Conservation (phyloP, 202 grass and related monocot species). For the Brachypodium distachyon region DNA sequence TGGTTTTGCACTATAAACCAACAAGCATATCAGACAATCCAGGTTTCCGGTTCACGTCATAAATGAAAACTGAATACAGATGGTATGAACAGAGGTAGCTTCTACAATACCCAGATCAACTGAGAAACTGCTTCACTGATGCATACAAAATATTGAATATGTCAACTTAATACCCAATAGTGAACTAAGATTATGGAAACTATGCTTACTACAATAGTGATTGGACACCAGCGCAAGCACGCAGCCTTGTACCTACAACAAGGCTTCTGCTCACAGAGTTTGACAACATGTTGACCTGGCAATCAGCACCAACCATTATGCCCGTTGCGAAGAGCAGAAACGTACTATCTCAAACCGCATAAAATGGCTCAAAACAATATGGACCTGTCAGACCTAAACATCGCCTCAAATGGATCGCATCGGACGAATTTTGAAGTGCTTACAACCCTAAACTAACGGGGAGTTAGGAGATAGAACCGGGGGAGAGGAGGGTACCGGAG, state of each 20-base stretch:
- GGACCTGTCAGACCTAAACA: not conserved
- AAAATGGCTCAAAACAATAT: not conserved
- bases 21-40: not conserved
- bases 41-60: not conserved
- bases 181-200: not conserved
- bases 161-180: not conserved
- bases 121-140: not conserved
- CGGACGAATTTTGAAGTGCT: not conserved
- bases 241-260: not conserved
- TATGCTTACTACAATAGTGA: not conserved
- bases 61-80: not conserved
- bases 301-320: not conserved
- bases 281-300: not conserved
- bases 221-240: not conserved
- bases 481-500: not conserved
- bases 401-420: not conserved
- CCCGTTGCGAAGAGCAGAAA: not conserved
- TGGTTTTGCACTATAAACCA: not conserved
- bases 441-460: conserved; percentile 3
- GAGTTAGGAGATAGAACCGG: not conserved
- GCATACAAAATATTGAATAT: not conserved
- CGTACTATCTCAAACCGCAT: not conserved
- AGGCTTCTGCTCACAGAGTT: not conserved
- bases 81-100: not conserved
- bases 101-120: not conserved